phyloP scores from a whole-genome alignment of 176 grass and related monocot genomes.

The Bothriochloa decipiens region DNA sequence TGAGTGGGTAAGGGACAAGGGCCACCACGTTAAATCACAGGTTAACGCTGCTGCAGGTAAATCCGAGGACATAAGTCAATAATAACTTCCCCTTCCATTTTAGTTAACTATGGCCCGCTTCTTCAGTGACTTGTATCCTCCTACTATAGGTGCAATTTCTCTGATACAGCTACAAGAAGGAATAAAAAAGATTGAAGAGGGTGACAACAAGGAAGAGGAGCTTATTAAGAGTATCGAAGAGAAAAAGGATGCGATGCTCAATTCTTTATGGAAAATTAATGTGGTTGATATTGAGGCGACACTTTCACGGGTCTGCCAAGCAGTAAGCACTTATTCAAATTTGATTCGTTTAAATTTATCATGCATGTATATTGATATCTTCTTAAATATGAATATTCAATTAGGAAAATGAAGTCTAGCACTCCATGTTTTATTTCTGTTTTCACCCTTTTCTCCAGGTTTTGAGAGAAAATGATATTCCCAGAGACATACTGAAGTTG shows the following conservation, averaged over 20 bases:
- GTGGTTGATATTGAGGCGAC: constrained; percentile 91
- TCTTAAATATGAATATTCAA: background rate
- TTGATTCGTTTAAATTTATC: background rate
- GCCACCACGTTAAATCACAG: constrained; percentile 89
- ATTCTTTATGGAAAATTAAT: constrained; percentile 96
- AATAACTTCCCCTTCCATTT: background rate
- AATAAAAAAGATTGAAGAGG: constrained; percentile 71
- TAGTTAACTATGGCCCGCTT: background rate
- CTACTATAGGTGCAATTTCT: constrained; percentile 67
- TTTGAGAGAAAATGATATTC: constrained; percentile 66
- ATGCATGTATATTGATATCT: constrained; percentile 8
- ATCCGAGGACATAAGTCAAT: background rate
- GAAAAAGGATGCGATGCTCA: constrained; percentile 91
- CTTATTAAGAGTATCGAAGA: constrained; percentile 67
- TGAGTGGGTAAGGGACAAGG: constrained; percentile 97
- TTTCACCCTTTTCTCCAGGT: constrained; percentile 54
- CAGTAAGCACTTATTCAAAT: constrained; percentile 53
- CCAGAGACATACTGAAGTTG: constrained; percentile 71
- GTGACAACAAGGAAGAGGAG: constrained; percentile 66
- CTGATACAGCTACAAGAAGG: constrained; percentile 91
- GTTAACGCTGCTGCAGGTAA: constrained; percentile 98
- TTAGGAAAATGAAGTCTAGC: background rate
- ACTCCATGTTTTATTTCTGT: background rate
- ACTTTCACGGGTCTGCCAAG: constrained; percentile 80
- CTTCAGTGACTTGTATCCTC: background rate